These are phyloP conservation scores for Cordia subcordata DNA, from an alignment of 257 asterid species.

Conservation along the genomic window DNA sequence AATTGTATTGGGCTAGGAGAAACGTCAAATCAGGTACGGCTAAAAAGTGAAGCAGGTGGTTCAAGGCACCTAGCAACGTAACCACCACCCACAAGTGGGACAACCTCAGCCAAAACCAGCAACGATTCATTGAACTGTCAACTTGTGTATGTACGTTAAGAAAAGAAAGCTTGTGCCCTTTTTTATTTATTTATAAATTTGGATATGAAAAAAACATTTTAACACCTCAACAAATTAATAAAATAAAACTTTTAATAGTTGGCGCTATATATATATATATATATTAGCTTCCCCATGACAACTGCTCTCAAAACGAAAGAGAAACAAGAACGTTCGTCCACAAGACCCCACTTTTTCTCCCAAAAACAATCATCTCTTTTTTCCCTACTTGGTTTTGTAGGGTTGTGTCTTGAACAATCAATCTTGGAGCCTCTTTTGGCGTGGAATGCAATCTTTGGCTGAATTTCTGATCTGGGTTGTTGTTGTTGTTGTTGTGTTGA, in stretches of 20 bases:
- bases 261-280: too few species aligned
- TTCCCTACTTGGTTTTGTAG: conserved; percentile 43
- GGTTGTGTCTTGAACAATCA: conserved; percentile 28
- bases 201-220: too few species aligned
- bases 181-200: too few species aligned
- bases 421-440: background rate
- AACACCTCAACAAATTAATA: too few species aligned
- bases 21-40: too few species aligned
- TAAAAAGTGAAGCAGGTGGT: too few species aligned
- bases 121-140: conserved; percentile 57
- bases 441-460: conserved; percentile 53
- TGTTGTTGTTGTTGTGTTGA: background rate
- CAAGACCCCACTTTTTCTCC: conserved; percentile 9
- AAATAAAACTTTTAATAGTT: too few species aligned
- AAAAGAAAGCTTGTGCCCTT: too few species aligned
- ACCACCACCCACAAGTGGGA: conserved; percentile 48
- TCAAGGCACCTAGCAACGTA: background rate
- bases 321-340: too few species aligned
- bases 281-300: background rate
- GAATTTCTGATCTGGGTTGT: conserved; percentile 19
- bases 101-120: conserved; percentile 32
- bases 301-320: background rate
- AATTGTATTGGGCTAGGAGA: too few species aligned
- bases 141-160: too few species aligned
- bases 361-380: conserved; percentile 27